Evolutionary conservation across 805 yeast genomes (phyloP).

Genomic region (Debaryomyces hansenii): DNA sequence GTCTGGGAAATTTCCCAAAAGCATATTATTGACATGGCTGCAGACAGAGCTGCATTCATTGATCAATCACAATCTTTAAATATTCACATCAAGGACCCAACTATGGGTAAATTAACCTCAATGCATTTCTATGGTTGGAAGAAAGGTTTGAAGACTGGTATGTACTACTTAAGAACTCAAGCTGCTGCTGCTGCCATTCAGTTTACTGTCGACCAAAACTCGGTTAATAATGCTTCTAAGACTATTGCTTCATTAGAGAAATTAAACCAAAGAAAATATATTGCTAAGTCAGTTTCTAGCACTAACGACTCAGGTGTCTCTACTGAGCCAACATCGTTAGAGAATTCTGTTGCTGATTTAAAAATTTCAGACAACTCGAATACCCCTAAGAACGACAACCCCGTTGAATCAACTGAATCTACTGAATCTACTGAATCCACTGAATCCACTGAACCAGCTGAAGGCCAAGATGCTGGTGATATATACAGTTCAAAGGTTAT

Average conservation of each 20-base stretch:
- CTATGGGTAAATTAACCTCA: constrained; percentile 93
- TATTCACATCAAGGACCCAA: constrained; percentile 83
- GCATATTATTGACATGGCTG: constrained; percentile 60
- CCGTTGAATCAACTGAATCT: constrained; percentile 7
- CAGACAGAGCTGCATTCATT: constrained; percentile 76
- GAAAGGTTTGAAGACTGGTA: constrained; percentile 97
- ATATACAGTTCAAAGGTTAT: constrained; percentile 90
- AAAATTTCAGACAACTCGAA: constrained; percentile 29
- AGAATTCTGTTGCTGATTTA: constrained; percentile 48
- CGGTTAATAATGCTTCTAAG: constrained; percentile 39
- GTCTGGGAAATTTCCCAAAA: constrained; percentile 65
- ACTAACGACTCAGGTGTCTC: constrained; percentile 26
- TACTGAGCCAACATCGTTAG: constrained; percentile 44
- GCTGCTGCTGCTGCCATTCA: constrained; percentile 98
- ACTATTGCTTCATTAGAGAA: constrained; percentile 39
- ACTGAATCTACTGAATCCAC: constrained; percentile 12
- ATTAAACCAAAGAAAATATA: constrained; percentile 40
- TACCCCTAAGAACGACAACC: constrained; percentile 7
- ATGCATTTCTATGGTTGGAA: constrained; percentile 99
- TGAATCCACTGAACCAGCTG: constrained; percentile 13
- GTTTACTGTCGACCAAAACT: constrained; percentile 56
- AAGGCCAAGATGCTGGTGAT: constrained; percentile 55
- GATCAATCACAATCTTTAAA: constrained; percentile 95
- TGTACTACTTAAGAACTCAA: constrained; percentile 96
- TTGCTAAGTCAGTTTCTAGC: constrained; percentile 23